Conservation (phyloP, 768 basidiomycete species). For the Russula vinacea region DNA sequence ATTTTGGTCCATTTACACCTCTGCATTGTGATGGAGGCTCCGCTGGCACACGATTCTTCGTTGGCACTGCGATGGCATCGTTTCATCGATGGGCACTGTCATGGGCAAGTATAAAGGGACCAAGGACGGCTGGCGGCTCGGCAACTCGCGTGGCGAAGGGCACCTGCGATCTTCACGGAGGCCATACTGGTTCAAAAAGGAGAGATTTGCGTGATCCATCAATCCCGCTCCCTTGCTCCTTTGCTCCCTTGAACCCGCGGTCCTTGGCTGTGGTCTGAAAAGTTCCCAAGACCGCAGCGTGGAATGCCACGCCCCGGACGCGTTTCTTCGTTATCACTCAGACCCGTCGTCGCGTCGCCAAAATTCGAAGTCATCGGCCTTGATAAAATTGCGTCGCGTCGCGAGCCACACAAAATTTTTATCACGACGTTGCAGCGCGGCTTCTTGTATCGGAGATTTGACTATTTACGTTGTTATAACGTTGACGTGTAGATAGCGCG, state of each 20-base stretch:
- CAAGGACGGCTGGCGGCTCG: slow-evolving; percentile 3
- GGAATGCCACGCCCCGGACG: slow-evolving; percentile 6
- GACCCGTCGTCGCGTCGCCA: slow-evolving; percentile 7
- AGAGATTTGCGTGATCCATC: slow-evolving; percentile 19
- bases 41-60: neutral
- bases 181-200: slow-evolving; percentile 1
- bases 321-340: slow-evolving; percentile 15
- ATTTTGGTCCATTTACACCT: no score
- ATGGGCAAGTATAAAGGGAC: neutral
- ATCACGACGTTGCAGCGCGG: neutral
- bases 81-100: neutral
- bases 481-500: slow-evolving; percentile 12
- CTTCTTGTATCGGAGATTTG: slow-evolving; percentile 15
- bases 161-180: neutral
- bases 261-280: neutral
- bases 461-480: slow-evolving; percentile 20
- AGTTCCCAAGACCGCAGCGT: slow-evolving; percentile 6
- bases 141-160: slow-evolving; percentile 21
- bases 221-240: slow-evolving; percentile 2
- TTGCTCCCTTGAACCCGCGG: slow-evolving; percentile 10
- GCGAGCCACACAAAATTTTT: slow-evolving; percentile 2
- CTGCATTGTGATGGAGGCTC: neutral
- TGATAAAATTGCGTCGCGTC: neutral
- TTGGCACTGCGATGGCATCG: slow-evolving; percentile 6
- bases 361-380: slow-evolving; percentile 1